A percentile compares a stretch with the other conserved stretches of the same genome.
phyloP scores from a whole-genome alignment of 2,329 filamentous ascomycete genomes.

The Verticillium dahliae region DNA sequence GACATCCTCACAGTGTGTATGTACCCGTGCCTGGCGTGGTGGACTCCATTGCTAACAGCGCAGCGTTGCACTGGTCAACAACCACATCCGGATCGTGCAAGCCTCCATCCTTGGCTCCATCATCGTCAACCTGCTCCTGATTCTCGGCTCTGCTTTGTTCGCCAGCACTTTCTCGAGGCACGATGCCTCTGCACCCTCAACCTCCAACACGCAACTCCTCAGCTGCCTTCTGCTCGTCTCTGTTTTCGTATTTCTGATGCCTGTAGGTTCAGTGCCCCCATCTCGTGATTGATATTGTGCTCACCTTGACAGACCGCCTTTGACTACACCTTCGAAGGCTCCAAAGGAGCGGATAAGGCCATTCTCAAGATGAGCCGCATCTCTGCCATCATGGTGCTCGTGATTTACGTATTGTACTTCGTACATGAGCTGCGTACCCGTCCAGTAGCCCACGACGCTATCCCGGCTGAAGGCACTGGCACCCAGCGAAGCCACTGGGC shows the following conservation, averaged over 20 bases:
- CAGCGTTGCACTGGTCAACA: slow-evolving; percentile 43
- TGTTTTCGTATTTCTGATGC: slow-evolving; percentile 29
- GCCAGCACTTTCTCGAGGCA: slow-evolving; percentile 61
- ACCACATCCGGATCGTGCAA: slow-evolving; percentile 70
- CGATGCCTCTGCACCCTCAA: slow-evolving; percentile 44
- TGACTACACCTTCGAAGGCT: slow-evolving; percentile 46
- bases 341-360: slow-evolving; percentile 46
- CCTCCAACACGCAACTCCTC: slow-evolving; percentile 25
- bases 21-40: slow-evolving; percentile 6
- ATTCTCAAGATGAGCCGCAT: slow-evolving; percentile 71
- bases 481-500: not conserved
- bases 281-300: not conserved
- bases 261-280: slow-evolving; percentile 13
- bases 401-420: slow-evolving; percentile 68
- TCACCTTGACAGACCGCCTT: slow-evolving; percentile 30
- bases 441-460: slow-evolving; percentile 59
- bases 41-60: slow-evolving; percentile 7
- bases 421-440: slow-evolving; percentile 59
- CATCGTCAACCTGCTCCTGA: slow-evolving; percentile 68
- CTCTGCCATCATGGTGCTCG: slow-evolving; percentile 66
- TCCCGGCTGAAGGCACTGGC: slow-evolving; percentile 18
- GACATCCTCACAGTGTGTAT: slow-evolving; percentile 24
- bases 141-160: slow-evolving; percentile 69
- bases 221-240: slow-evolving; percentile 29
- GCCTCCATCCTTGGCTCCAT: slow-evolving; percentile 72